These are phyloP conservation scores for Ustanciosporium gigantosporum DNA, from an alignment of 1,284 basidiomycete species.

Conservation along the genomic window DNA sequence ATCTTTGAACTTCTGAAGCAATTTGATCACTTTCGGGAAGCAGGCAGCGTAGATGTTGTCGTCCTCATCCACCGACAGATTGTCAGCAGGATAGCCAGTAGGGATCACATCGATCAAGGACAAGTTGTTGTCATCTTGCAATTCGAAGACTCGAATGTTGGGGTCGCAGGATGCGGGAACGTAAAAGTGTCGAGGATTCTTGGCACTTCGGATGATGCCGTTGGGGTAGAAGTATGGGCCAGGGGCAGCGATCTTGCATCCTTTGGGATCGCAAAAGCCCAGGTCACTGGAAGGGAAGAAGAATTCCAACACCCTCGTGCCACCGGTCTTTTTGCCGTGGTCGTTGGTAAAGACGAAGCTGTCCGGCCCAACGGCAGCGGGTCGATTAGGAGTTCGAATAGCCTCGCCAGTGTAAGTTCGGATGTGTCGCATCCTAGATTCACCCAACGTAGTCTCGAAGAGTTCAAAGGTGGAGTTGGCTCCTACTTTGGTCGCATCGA, in stretches of 20 bases:
- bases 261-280: slow-evolving; percentile 39
- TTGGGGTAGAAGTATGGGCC: slow-evolving; percentile 36
- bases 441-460: slow-evolving; percentile 68
- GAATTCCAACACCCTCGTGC: slow-evolving; percentile 16
- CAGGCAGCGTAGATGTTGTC: slow-evolving; percentile 37
- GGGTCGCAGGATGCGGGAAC: slow-evolving; percentile 26
- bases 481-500: slow-evolving; percentile 64
- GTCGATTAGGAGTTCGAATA: slow-evolving; percentile 72
- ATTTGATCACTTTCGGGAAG: slow-evolving; percentile 33
- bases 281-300: slow-evolving; percentile 25
- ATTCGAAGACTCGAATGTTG: slow-evolving; percentile 34
- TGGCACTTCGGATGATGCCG: slow-evolving; percentile 22
- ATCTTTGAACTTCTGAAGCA: slow-evolving; percentile 32
- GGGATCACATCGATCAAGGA: slow-evolving; percentile 38
- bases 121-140: slow-evolving; percentile 40
- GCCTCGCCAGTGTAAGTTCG: slow-evolving; percentile 67
- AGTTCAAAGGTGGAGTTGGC: slow-evolving; percentile 75
- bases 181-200: slow-evolving; percentile 28
- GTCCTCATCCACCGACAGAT: slow-evolving; percentile 38
- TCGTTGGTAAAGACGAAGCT: slow-evolving; percentile 53
- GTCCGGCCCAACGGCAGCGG: slow-evolving; percentile 65
- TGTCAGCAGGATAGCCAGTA: slow-evolving; percentile 43
- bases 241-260: slow-evolving; percentile 46
- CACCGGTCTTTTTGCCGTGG: slow-evolving; percentile 37
- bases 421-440: slow-evolving; percentile 66